Evolutionary conservation across 108 stramenopile species (phyloP).

Genomic region (Bacterosira constricta): DNA sequence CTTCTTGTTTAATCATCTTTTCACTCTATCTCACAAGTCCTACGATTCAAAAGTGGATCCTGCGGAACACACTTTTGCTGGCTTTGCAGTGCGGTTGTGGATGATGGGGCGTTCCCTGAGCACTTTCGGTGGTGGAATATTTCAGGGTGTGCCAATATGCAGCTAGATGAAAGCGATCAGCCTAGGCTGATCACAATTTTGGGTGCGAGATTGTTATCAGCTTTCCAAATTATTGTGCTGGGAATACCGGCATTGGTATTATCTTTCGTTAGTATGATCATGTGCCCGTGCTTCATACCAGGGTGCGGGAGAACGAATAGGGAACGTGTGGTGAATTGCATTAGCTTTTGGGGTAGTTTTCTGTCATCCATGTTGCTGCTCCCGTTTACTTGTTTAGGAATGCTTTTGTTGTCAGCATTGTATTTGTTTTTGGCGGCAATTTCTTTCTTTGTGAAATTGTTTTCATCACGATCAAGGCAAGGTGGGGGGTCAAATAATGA

Average conservation of each 20-base stretch:
- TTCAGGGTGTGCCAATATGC: slow-evolving; percentile 67
- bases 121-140: slow-evolving; percentile 67
- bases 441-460: slow-evolving; percentile 8
- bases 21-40: too few species aligned
- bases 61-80: slow-evolving; percentile 53
- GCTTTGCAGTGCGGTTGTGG: slow-evolving; percentile 55
- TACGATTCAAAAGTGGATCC: slow-evolving; percentile 45
- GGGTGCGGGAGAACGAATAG: slow-evolving; percentile 25
- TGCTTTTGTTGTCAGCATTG: slow-evolving; percentile 7
- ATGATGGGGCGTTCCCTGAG: slow-evolving; percentile 60
- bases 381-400: slow-evolving; percentile 41
- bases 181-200: slow-evolving; percentile 20
- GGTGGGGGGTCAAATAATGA: not conserved
- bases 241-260: slow-evolving; percentile 57
- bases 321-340: slow-evolving; percentile 55
- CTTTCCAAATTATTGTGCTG: slow-evolving; percentile 50
- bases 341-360: slow-evolving; percentile 63
- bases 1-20: too few species aligned
- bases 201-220: slow-evolving; percentile 26
- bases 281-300: slow-evolving; percentile 48
- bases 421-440: slow-evolving; percentile 31
- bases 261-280: slow-evolving; percentile 34
- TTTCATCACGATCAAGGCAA: not conserved
- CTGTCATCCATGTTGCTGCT: slow-evolving; percentile 50
- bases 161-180: slow-evolving; percentile 56